A percentile compares a stretch with the other conserved stretches of the same genome.
Conservation (phyloP, 192 early-diverging fungal species). For the Helicostylum pulchrum region DNA sequence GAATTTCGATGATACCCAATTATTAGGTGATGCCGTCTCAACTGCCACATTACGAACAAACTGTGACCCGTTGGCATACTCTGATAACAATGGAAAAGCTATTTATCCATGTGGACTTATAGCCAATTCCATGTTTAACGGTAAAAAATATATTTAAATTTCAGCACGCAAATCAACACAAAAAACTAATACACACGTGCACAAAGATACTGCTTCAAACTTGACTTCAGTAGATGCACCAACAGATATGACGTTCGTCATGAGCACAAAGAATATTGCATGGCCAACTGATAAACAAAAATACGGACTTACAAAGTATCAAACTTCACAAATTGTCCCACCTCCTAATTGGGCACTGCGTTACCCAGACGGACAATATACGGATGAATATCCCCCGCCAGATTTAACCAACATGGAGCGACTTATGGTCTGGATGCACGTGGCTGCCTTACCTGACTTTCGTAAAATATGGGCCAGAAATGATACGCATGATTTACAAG, state of each 20-base stretch:
- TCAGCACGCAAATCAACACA: too few species aligned
- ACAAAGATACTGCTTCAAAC: constrained; percentile 23
- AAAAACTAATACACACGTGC: too few species aligned
- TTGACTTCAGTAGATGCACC: constrained; percentile 10
- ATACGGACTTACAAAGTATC: constrained; percentile 59
- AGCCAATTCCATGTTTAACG: constrained; percentile 88
- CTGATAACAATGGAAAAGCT: constrained; percentile 31
- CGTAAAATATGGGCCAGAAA: constrained; percentile 88
- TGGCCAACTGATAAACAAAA: constrained; percentile 81
- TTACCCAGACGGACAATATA: constrained; percentile 54
- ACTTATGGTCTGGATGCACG: constrained; percentile 96
- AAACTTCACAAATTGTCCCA: constrained; percentile 58
- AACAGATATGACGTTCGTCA: constrained; percentile 42
- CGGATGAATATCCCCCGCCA: constrained; percentile 49
- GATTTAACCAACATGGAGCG: constrained; percentile 67
- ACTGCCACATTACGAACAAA: constrained; percentile 29
- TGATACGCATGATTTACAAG: constrained; percentile 49
- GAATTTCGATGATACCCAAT: constrained; percentile 71
- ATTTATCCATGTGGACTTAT: constrained; percentile 92
- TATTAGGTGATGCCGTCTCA: constrained; percentile 54
- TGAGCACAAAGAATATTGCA: constrained; percentile 68
- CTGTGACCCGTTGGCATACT: constrained; percentile 35
- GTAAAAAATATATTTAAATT: constrained; percentile 33
- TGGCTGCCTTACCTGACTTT: constrained; percentile 92
- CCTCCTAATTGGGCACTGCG: constrained; percentile 80